phyloP scores from a whole-genome alignment of 768 basidiomycete genomes.

The Leccinum boreale region DNA sequence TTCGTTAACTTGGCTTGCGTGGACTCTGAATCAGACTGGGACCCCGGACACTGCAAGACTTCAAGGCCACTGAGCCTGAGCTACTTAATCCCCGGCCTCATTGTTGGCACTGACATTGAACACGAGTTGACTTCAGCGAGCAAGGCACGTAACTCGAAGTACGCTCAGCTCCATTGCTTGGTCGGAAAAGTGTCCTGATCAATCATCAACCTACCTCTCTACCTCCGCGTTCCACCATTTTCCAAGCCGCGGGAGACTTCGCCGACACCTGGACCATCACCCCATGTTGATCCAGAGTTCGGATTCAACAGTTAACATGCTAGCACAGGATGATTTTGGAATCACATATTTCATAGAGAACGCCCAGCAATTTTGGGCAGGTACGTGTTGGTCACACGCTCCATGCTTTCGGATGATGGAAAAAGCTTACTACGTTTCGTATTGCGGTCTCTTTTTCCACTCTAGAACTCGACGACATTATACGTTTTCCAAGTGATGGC shows the following conservation, averaged over 20 bases:
- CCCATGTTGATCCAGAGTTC: slow-evolving; percentile 17
- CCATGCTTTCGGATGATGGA: slow-evolving; percentile 2
- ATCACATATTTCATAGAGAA: slow-evolving; percentile 81
- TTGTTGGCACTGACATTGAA: slow-evolving; percentile 4
- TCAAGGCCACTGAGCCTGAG: not conserved
- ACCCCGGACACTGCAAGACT: slow-evolving; percentile 22
- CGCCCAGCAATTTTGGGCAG: slow-evolving; percentile 88
- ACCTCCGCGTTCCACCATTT: not conserved
- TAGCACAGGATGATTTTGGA: slow-evolving; percentile 62
- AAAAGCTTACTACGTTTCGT: slow-evolving; percentile 3
- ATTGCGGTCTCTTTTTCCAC: not conserved
- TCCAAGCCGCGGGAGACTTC: not conserved
- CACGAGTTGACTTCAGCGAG: slow-evolving; percentile 3
- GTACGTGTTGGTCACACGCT: slow-evolving; percentile 40
- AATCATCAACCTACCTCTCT: not conserved
- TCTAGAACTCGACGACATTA: slow-evolving; percentile 83
- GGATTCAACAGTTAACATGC: slow-evolving; percentile 16
- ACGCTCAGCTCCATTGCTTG: not conserved
- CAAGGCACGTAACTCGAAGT: not conserved
- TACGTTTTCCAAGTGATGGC: slow-evolving; percentile 59
- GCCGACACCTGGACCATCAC: slow-evolving; percentile 4
- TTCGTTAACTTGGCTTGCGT: too few relatives aligned
- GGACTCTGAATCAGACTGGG: slow-evolving; percentile 1
- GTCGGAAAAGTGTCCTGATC: not conserved
- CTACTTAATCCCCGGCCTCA: not conserved